These are phyloP conservation scores for Diplodia mutila DNA, from an alignment of 2,329 filamentous ascomycete species.

Conservation along the genomic window DNA sequence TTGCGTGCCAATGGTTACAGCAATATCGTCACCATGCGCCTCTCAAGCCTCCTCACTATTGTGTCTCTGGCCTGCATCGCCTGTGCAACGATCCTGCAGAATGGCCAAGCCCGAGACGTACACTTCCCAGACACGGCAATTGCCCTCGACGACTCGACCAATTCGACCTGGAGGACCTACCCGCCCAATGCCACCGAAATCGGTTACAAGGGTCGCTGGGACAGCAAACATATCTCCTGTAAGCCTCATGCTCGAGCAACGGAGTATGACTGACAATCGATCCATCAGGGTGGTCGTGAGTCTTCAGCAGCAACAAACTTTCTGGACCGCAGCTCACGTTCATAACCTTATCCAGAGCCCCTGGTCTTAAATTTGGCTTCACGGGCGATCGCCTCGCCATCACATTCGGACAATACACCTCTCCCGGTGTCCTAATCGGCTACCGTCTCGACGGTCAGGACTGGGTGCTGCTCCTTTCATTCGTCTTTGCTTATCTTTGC, in stretches of 20 bases:
- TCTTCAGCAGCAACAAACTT: conserved; percentile 26
- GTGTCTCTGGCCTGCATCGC: conserved; percentile 30
- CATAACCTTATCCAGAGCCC: conserved; percentile 46
- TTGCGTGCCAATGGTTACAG: not conserved
- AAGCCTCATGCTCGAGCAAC: conserved; percentile 28
- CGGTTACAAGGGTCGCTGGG: conserved; percentile 66
- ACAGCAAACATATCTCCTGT: conserved; percentile 62
- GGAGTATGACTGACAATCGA: not conserved
- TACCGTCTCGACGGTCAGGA: conserved; percentile 63
- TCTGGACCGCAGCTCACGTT: not conserved
- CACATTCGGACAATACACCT: conserved; percentile 58
- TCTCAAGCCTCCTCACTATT: conserved; percentile 13
- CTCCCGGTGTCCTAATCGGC: conserved; percentile 56
- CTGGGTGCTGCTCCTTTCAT: conserved; percentile 42
- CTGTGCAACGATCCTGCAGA: conserved; percentile 48
- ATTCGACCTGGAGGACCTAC: conserved; percentile 53
- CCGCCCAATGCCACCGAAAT: conserved; percentile 57
- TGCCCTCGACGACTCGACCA: conserved; percentile 32
- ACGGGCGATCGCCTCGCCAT: conserved; percentile 58
- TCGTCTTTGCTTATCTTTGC: not conserved
- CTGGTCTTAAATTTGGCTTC: conserved; percentile 61
- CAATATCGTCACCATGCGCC: conserved; percentile 2
- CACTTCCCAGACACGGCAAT: conserved; percentile 45
- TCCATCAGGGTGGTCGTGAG: conserved; percentile 57
- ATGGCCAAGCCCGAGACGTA: conserved; percentile 46